These are phyloP conservation scores for Alternaria viburni DNA, from an alignment of 2,329 filamentous ascomycete genomes.

Conservation along the genomic window DNA sequence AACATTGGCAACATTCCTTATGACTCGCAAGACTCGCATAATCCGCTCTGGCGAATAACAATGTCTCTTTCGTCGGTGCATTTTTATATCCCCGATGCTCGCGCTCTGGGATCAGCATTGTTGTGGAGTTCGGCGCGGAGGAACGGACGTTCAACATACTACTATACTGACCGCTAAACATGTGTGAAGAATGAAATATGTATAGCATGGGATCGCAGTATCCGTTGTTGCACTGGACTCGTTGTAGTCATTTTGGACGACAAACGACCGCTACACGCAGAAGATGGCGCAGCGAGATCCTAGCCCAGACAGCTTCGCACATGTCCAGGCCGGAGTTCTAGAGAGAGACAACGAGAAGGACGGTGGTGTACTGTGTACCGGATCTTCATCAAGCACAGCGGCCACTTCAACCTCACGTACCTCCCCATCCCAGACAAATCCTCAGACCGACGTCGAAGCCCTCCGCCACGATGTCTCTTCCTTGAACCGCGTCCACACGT, in stretches of 20 bases:
- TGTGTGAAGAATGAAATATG: neutral
- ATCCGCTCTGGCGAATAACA: neutral
- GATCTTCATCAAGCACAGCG: conserved; percentile 42
- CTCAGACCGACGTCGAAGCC: conserved; percentile 57
- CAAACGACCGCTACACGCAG: conserved; percentile 61
- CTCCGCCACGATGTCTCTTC: conserved; percentile 73
- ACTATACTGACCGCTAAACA: neutral
- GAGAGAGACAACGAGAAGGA: conserved; percentile 50
- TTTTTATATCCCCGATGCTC: neutral
- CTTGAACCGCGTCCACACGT: conserved; percentile 73
- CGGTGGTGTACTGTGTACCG: conserved; percentile 63
- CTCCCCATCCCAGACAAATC: conserved; percentile 67
- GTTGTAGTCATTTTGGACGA: conserved; percentile 52
- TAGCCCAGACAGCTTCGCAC: conserved; percentile 48
- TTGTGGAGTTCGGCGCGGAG: conserved; percentile 4
- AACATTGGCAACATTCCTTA: neutral
- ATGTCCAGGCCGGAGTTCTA: conserved; percentile 47
- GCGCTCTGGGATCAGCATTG: conserved; percentile 14
- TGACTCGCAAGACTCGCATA: neutral
- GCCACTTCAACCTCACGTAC: conserved; percentile 54
- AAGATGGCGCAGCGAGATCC: conserved; percentile 62
- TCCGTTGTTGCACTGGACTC: conserved; percentile 2
- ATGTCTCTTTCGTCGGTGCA: neutral
- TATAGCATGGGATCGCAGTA: neutral
- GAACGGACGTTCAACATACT: neutral